A percentile compares a stretch with the other conserved stretches of the same genome.
These are phyloP conservation scores for Russula earlei DNA, from an alignment of 768 basidiomycete genomes.

Conservation along the genomic window DNA sequence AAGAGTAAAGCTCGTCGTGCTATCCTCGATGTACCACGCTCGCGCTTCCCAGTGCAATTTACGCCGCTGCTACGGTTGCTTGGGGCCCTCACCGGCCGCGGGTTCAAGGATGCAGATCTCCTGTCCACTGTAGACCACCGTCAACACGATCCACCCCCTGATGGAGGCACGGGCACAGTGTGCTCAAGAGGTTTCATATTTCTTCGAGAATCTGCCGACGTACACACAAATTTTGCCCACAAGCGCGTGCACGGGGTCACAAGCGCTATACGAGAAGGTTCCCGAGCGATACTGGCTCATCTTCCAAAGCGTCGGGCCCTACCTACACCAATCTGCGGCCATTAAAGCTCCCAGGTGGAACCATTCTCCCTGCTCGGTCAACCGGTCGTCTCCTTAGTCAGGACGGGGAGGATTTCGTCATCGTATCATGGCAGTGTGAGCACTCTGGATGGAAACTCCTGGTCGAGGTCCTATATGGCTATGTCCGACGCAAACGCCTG, in stretches of 20 bases:
- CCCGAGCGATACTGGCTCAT: constrained; percentile 50
- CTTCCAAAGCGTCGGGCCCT: constrained; percentile 38
- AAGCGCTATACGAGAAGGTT: constrained; percentile 63
- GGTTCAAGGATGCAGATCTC: constrained; percentile 68
- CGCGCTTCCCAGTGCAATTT: constrained; percentile 76
- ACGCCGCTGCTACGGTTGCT: constrained; percentile 61
- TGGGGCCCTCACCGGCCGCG: constrained; percentile 65
- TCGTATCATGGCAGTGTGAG: constrained; percentile 71
- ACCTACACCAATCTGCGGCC: constrained; percentile 59
- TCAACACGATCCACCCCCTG: constrained; percentile 31
- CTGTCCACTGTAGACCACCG: constrained; percentile 45
- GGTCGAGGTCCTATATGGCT: constrained; percentile 72
- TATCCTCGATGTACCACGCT: constrained; percentile 72
- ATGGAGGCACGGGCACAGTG: constrained; percentile 49
- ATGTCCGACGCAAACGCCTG: constrained; percentile 49
- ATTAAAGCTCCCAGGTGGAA: constrained; percentile 68
- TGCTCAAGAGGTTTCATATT: constrained; percentile 63
- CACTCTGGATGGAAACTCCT: constrained; percentile 84
- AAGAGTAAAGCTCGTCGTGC: constrained; percentile 60
- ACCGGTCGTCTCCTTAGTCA: constrained; percentile 62
- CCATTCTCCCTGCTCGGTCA: constrained; percentile 55
- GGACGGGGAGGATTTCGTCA: constrained; percentile 58
- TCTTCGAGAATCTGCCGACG: constrained; percentile 59
- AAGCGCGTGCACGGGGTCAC: constrained; percentile 51
- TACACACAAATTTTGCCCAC: constrained; percentile 67